Evolutionary conservation across 208 protist species (phyloP).

Genomic region (Herpetomonas samuelpessoai): DNA sequence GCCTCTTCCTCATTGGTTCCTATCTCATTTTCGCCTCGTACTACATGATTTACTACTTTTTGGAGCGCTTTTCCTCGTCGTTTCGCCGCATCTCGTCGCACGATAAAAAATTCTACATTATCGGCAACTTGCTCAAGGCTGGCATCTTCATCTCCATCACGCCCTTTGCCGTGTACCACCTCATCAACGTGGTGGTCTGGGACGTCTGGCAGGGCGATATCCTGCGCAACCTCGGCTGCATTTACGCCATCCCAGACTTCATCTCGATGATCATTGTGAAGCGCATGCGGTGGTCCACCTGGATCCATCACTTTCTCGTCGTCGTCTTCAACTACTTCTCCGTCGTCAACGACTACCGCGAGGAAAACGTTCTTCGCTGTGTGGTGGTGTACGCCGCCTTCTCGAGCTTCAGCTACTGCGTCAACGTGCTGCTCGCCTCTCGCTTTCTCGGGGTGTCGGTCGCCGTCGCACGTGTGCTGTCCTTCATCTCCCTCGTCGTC

Average conservation of each 20-base stretch:
- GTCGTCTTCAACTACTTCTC: constrained; percentile 90
- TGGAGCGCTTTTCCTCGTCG: constrained; percentile 68
- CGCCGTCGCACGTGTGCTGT: constrained; percentile 62
- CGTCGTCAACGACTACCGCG: constrained; percentile 84
- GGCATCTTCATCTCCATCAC: constrained; percentile 88
- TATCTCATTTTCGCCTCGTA: constrained; percentile 87
- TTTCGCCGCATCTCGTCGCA: constrained; percentile 79
- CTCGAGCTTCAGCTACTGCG: constrained; percentile 89
- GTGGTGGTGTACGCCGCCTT: constrained; percentile 93
- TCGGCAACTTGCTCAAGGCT: constrained; percentile 89
- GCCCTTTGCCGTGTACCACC: constrained; percentile 75
- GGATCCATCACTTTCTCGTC: constrained; percentile 87
- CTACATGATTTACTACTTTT: constrained; percentile 89
- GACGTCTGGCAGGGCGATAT: constrained; percentile 84
- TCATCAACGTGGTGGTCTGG: constrained; percentile 79
- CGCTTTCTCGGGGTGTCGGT: constrained; percentile 80
- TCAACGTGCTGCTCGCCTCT: constrained; percentile 90
- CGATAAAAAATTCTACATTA: constrained; percentile 93
- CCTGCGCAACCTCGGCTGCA: constrained; percentile 90
- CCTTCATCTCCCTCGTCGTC: constrained; percentile 70
- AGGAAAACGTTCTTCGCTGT: constrained; percentile 86
- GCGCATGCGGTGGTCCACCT: constrained; percentile 90
- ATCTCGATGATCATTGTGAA: constrained; percentile 90
- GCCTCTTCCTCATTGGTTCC: constrained; percentile 83
- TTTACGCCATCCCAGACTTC: constrained; percentile 92